phyloP scores from a whole-genome alignment of 1,284 basidiomycete species.

The Rhodotorula mucilaginosa region DNA sequence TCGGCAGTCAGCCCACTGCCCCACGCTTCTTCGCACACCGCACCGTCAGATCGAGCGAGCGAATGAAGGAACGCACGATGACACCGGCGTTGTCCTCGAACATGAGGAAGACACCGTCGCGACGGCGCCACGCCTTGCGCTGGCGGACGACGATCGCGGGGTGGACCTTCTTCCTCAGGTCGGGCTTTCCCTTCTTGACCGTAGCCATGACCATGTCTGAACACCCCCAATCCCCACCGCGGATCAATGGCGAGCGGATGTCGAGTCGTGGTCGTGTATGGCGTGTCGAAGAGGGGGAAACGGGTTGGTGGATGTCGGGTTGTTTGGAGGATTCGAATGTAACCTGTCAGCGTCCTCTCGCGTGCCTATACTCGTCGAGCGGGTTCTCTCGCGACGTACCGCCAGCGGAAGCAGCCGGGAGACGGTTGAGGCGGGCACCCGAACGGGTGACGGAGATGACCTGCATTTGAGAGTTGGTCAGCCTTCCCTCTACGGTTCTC shows the following conservation, averaged over 20 bases:
- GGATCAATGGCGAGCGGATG: too few relatives aligned
- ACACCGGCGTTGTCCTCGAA: conserved; percentile 63
- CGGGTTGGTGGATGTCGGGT: too few relatives aligned
- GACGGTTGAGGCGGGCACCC: conserved; percentile 93
- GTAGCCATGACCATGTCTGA: conserved; percentile 83
- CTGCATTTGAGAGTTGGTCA: conserved; percentile 18
- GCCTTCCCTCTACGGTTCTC: not conserved
- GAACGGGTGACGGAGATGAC: conserved; percentile 88
- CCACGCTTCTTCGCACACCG: too few relatives aligned
- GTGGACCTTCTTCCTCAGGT: conserved; percentile 86
- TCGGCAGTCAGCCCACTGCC: conserved; percentile 13
- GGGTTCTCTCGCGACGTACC: conserved; percentile 14
- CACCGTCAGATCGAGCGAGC: too few relatives aligned
- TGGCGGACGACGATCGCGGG: conserved; percentile 82
- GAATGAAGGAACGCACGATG: conserved; percentile 8
- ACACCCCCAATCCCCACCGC: not conserved
- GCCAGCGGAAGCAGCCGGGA: conserved; percentile 96
- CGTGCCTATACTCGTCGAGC: too few relatives aligned
- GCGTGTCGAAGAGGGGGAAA: not conserved
- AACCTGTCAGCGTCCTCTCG: not conserved
- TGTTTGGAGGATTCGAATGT: too few relatives aligned
- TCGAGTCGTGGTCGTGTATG: not conserved
- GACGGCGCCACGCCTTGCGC: conserved; percentile 96
- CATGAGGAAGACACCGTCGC: conserved; percentile 98
- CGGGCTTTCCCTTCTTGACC: conserved; percentile 97